Evolutionary conservation across 371 early-diverging fungal species (phyloP), one percentile per base, ranked within the genome.

Genomic region (Mucor velutinosus): DNA sequence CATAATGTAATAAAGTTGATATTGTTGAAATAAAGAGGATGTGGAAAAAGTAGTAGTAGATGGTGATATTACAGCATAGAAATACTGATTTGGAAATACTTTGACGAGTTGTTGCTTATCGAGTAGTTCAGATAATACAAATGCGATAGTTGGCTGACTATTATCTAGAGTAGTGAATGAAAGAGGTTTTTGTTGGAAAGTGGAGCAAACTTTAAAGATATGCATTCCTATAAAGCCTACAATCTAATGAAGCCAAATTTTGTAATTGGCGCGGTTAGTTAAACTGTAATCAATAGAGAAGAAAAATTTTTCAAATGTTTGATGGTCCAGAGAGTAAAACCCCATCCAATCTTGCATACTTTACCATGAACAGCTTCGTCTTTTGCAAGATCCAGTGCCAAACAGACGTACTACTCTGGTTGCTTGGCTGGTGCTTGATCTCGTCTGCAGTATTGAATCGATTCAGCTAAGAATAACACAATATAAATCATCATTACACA

Each of bases 231-330:
- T 17, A 32, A 57, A 57, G n/a, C 32, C 32, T 30, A 32, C 32
- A 19, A 57, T 57, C 57, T 33, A 57, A 53, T 12, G 27, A 27
- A 53, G 53, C 25, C 53, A 53, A 53, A 27, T 25, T 53, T 27
- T 53, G 53, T 53, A 27, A 53, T 53, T 53, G 53, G 53, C 27
- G 53, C 53, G 53, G 25, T 53, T 53, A 53, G 53, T 53, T 27
- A 53, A 53, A 53, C 53, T 53, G 53, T 53, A 25, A 53, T 53
- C 53, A 53, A 15, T 47, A 19, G 14, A 53, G 14, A 53, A 53
- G 27, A 27, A 53, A 53, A 53, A 14, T 5, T 53, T 53, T 53
- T 53, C 53, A 12, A 41, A 17, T 17, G 41, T 41, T 17, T 27
- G 53, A 53, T 53, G 25, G 23, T 27, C 12, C 25, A 23, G 12